Evolutionary conservation across 352 stramenopile genomes (phyloP).

Genomic region (Phytopythium delawarense): DNA sequence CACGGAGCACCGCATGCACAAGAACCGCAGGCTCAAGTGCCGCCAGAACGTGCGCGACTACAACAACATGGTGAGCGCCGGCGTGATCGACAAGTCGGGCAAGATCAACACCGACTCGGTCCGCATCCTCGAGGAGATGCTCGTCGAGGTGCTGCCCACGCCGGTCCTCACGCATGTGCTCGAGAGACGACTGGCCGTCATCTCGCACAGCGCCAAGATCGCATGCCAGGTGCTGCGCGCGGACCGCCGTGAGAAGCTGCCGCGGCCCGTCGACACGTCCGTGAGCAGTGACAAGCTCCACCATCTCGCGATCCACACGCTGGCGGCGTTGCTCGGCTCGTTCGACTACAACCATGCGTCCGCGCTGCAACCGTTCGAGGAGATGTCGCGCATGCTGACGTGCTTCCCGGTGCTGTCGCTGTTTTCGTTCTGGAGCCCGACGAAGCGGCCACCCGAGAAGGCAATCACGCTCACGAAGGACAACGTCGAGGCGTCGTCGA

Average conservation of each 20-base stretch:
- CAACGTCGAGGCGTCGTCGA: constrained; percentile 54
- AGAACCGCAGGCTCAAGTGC: constrained; percentile 79
- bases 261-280: constrained; percentile 29
- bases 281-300: constrained; percentile 62
- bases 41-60: constrained; percentile 78
- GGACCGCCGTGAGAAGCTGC: constrained; percentile 36
- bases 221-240: constrained; percentile 49
- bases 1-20: constrained; percentile 85
- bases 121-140: constrained; percentile 75
- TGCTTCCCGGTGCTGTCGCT: constrained; percentile 75
- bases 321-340: constrained; percentile 57
- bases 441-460: constrained; percentile 58
- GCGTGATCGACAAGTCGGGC: constrained; percentile 59
- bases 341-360: constrained; percentile 63
- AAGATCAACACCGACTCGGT: constrained; percentile 72
- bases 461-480: constrained; percentile 33
- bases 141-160: constrained; percentile 69
- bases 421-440: constrained; percentile 83
- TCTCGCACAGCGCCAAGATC: constrained; percentile 76
- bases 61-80: constrained; percentile 78
- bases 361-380: constrained; percentile 63
- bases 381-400: constrained; percentile 69
- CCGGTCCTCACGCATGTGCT: constrained; percentile 75
- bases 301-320: constrained; percentile 78
- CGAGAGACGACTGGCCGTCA: constrained; percentile 72